phyloP scores from a whole-genome alignment of 208 protist genomes.

The Trypanosoma platydactyli region DNA sequence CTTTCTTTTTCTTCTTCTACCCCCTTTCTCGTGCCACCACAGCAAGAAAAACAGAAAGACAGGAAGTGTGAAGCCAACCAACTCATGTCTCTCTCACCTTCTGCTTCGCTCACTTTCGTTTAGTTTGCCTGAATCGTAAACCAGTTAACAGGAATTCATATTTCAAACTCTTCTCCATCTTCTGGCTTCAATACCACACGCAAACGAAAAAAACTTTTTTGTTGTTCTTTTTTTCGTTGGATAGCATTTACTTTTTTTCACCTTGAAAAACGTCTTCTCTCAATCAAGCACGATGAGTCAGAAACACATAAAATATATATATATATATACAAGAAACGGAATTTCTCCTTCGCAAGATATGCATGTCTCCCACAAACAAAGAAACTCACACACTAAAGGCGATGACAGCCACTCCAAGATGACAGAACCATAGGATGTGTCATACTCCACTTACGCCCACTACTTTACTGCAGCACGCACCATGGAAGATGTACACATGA shows the following conservation, averaged over 20 bases:
- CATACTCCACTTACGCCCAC: too few species aligned
- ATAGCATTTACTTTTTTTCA: not conserved
- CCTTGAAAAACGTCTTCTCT: not conserved
- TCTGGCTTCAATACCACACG: not conserved
- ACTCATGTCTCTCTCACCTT: not conserved
- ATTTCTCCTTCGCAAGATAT: too few species aligned
- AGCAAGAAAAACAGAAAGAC: constrained; percentile 8
- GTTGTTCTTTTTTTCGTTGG: not conserved
- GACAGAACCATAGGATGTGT: too few species aligned
- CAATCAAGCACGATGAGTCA: too few species aligned
- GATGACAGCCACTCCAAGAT: too few species aligned
- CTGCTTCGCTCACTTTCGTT: not conserved
- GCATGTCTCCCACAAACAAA: not conserved
- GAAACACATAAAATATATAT: too few species aligned
- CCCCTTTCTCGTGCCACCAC: not conserved
- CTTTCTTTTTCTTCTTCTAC: not conserved
- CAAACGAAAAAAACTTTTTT: not conserved
- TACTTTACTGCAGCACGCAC: too few species aligned
- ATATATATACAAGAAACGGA: too few species aligned
- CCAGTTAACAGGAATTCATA: too few species aligned
- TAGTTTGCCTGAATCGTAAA: too few species aligned
- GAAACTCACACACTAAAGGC: not conserved
- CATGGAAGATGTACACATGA: too few species aligned
- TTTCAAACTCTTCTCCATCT: too few species aligned
- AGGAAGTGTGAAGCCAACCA: not conserved